Evolutionary conservation across 2,329 filamentous ascomycete species (phyloP).

Genomic region (Nigrograna mackinnonii): DNA sequence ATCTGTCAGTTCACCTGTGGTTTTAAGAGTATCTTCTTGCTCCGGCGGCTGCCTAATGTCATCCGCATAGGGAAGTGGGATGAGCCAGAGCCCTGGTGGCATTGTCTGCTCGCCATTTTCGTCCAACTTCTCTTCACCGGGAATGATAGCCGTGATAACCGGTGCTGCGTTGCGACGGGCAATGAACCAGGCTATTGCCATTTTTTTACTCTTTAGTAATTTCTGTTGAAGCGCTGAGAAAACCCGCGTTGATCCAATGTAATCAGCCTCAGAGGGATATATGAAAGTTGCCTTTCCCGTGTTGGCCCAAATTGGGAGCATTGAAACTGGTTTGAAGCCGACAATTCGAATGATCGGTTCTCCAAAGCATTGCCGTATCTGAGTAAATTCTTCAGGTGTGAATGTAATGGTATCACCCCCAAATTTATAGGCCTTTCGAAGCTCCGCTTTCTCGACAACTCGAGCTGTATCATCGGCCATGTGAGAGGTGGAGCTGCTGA

Average conservation of each 20-base stretch:
- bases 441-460: constrained; percentile 77
- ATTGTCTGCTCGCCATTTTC: constrained; percentile 69
- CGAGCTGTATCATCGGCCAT: constrained; percentile 78
- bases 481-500: constrained; percentile 71
- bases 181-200: constrained; percentile 89
- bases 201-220: constrained; percentile 75
- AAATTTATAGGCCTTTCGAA: constrained; percentile 94
- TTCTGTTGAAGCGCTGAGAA: constrained; percentile 92
- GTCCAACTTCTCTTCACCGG: constrained; percentile 69
- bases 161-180: constrained; percentile 80
- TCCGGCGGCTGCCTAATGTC: constrained; percentile 80
- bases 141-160: constrained; percentile 77
- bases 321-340: constrained; percentile 83
- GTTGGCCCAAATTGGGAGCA: constrained; percentile 81
- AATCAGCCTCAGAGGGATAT: constrained; percentile 89
- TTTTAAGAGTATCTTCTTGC: constrained; percentile 49
- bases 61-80: constrained; percentile 85
- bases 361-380: constrained; percentile 75
- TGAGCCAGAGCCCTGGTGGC: constrained; percentile 85
- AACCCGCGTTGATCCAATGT: constrained; percentile 86
- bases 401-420: constrained; percentile 90
- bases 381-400: constrained; percentile 78
- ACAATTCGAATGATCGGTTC: constrained; percentile 83
- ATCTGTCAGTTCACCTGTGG: constrained; percentile 73
- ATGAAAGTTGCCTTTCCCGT: constrained; percentile 88